Base-by-base conservation (phyloP, 1,284 basidiomycete genomes). In the Boletus sp. region DNA sequence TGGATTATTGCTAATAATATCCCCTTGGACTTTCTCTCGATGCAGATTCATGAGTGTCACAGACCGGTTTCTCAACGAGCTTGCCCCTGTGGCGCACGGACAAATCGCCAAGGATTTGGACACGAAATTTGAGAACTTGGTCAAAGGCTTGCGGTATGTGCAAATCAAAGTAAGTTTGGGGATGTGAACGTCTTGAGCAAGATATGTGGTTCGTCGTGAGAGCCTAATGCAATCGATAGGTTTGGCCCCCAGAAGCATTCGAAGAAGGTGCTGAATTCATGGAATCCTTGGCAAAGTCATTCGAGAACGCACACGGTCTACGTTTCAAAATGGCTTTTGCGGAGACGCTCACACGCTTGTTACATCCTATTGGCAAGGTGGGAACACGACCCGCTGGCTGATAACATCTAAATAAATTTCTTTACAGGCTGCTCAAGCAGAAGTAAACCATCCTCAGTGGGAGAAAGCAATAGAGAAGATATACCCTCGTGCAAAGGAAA, bases 361-460 rank as follows among this genome's bases (percentile, higher is more conserved):
- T 98, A 38, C 90, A 96, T 69, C 90, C 91, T 0, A 91, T 97
- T 33, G 89, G 88, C 50, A 91, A 94, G 75, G 90, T 88, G 51
- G 26, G 69, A 38, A 35, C 10, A 35, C 43, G 19, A 22, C 41
- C 13, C 30, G 2, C 22, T 44, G 10, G 26, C 40, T 22, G 29
- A 40, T 20, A 22, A 49, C 20, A 38, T 20, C 17, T 50, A 30
- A 51, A 25, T 49, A 39, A 49, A 14, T 16, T 34, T 29, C 20
- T 53, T 29, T 48, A 13, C 57, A 92, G 84, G 93, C 89, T 22
- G 94, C 93, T 0, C 93, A 95, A 65, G 94, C 92, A 1, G 94
- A 98, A 71, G 91, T 95, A 41, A 96, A 97, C 60, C 90, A 96
- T 65, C 94, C 94, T 0, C 78, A 88, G 48, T 98, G 94, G 94